Evolutionary conservation across 768 basidiomycete species (phyloP), one percentile per base, ranked within the genome.

Genomic region (Pisolithus microcarpus): DNA sequence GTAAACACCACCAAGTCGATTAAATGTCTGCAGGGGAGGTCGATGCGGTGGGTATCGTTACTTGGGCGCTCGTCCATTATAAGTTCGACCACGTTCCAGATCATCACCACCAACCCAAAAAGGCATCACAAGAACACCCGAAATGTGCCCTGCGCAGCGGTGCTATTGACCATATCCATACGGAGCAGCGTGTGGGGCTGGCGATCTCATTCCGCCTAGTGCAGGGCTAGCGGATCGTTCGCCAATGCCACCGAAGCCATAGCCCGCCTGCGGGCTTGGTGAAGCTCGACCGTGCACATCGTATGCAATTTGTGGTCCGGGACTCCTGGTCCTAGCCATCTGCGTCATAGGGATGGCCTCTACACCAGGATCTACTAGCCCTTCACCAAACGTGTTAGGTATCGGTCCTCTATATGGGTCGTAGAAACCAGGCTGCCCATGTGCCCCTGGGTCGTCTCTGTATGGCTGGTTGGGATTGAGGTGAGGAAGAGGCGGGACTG

Each of bases 391-490:
- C 2, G 85, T 75, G 46, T 77, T 77, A 6, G 85, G 84, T 18
- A 84, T 70, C n/a, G 87, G 84, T 1, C 85, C 86, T 24, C 78
- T 75, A 65, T 92, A 91, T 19, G 89, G 89, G 65, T 92, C 90
- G 58, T 88, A 87, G 63, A 80, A 91, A 34, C 68, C 72, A 1
- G 61, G 50, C 44, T 69, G 73, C 5, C 65, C 63, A 18, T 66
- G 65, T 9, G 67, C 61, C 30, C 60, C 66, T 0, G 87, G 85
- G 53, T 91, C 86, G 59, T 91, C 89, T 49, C 66, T 76, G 64
- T 91, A 91, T 1, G 87, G 86, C 56, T 76, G 75, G 64, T 78
- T 85, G 6, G 88, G 87, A 62, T 91, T 87, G 43, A 87, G 70
- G 56, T 89, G 86, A 10, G 88, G 88, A 19, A 89, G 72, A 15